These are phyloP conservation scores for Rhynchospora tenuis DNA, from an alignment of 176 grass and related monocot species.

Conservation along the genomic window DNA sequence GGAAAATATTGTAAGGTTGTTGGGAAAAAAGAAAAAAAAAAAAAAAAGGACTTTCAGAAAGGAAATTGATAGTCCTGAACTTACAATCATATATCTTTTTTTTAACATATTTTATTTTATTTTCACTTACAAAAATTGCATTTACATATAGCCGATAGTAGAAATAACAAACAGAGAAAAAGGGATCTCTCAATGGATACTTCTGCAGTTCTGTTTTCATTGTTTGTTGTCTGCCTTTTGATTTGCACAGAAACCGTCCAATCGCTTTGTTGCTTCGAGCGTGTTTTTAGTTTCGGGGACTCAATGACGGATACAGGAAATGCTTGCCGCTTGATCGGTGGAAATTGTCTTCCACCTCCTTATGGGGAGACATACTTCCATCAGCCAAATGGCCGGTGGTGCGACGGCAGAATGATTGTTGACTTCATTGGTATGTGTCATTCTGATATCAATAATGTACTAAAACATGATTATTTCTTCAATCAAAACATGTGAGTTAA, in stretches of 20 bases:
- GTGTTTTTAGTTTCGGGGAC: constrained; percentile 22
- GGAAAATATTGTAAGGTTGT: no score
- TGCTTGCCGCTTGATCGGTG: not conserved
- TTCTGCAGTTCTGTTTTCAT: not conserved
- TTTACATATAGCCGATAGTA: no score
- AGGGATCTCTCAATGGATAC: no score
- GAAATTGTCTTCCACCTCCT: not conserved
- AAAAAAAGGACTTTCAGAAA: not conserved
- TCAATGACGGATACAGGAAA: not conserved
- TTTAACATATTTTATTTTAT: no score
- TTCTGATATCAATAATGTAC: not conserved
- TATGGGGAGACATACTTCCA: constrained; percentile 25
- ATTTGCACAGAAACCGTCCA: not conserved
- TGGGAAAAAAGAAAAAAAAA: not conserved
- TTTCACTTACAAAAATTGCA: no score
- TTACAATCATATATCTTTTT: no score
- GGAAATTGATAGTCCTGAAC: no score
- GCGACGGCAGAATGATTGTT: constrained; percentile 11
- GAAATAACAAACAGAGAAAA: no score
- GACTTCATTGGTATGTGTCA: constrained; percentile 13
- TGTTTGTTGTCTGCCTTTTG: not conserved
- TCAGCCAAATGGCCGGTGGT: not conserved
- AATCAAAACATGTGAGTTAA: not conserved
- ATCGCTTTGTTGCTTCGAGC: constrained; percentile 9
- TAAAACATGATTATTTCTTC: not conserved